phyloP scores from a whole-genome alignment of 805 yeast genomes.

The Candida taoyuanica region DNA sequence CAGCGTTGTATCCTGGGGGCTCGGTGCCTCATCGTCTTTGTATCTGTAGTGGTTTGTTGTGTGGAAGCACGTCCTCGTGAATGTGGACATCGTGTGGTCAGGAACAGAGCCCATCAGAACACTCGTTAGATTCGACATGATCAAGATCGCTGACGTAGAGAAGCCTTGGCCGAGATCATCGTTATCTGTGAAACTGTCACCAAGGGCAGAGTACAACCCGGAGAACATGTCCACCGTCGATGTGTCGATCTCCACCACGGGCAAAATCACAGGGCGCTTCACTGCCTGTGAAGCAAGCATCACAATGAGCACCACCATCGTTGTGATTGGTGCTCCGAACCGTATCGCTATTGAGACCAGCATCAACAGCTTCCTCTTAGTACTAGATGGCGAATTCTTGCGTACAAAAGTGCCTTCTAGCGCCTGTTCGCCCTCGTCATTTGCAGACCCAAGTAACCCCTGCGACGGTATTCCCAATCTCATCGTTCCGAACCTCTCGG shows the following conservation, averaged over 20 bases:
- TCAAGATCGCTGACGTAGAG: constrained; percentile 12
- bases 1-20: constrained; percentile 1
- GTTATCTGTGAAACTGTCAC: constrained; percentile 24
- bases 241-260: constrained; percentile 38
- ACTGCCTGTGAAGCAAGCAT: constrained; percentile 15
- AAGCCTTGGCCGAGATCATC: constrained; percentile 21
- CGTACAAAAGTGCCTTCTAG: no score
- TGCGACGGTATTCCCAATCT: not conserved
- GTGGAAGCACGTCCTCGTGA: constrained; percentile 9
- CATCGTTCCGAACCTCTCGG: constrained; percentile 1
- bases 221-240: constrained; percentile 47
- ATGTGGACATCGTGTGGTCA: constrained; percentile 7
- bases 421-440: not conserved
- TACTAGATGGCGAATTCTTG: not conserved
- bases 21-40: not conserved
- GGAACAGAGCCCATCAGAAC: constrained; percentile 12
- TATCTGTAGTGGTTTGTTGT: constrained; percentile 10
- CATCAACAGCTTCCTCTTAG: not conserved
- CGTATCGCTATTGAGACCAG: constrained; percentile 1
- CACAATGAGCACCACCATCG: constrained; percentile 7
- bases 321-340: constrained; percentile 4
- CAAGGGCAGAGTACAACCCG: constrained; percentile 47
- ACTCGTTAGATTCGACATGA: constrained; percentile 13
- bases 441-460: not conserved
- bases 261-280: constrained; percentile 5